Evolutionary conservation across 495 filamentous ascomycete genomes (phyloP).

Genomic region (Wilcoxina mikolae): DNA sequence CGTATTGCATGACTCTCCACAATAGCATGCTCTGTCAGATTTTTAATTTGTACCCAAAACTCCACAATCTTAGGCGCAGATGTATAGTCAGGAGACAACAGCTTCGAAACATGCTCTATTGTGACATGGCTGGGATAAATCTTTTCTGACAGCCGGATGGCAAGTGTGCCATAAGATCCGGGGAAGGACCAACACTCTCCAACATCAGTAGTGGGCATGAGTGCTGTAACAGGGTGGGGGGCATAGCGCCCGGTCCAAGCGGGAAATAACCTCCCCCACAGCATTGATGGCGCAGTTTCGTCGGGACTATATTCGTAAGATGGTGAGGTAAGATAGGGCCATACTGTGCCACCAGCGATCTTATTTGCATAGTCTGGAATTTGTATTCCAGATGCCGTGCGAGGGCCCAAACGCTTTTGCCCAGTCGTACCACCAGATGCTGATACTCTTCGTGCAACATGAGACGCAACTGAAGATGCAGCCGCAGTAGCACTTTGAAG

Average conservation of each 20-base stretch:
- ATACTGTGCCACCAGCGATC: constrained; percentile 16
- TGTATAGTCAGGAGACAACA: constrained; percentile 38
- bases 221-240: constrained; percentile 32
- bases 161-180: constrained; percentile 27
- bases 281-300: not conserved
- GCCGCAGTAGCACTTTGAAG: not conserved
- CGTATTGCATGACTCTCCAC: not conserved
- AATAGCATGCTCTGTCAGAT: constrained; percentile 11
- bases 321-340: constrained; percentile 20
- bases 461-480: not conserved
- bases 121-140: constrained; percentile 44
- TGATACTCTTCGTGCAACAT: not conserved
- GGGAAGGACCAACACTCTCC: constrained; percentile 54
- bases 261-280: constrained; percentile 2
- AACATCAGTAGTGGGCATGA: constrained; percentile 44
- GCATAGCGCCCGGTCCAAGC: constrained; percentile 23
- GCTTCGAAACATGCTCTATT: constrained; percentile 46
- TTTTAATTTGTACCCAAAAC: constrained; percentile 39
- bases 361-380: constrained; percentile 22
- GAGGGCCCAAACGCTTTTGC: not conserved
- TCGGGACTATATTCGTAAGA: constrained; percentile 9
- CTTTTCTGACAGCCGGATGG: constrained; percentile 33
- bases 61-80: constrained; percentile 47
- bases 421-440: not conserved
- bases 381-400: not conserved